Conservation (phyloP, 2,329 filamentous ascomycete species). For the Talaromyces sp. region DNA sequence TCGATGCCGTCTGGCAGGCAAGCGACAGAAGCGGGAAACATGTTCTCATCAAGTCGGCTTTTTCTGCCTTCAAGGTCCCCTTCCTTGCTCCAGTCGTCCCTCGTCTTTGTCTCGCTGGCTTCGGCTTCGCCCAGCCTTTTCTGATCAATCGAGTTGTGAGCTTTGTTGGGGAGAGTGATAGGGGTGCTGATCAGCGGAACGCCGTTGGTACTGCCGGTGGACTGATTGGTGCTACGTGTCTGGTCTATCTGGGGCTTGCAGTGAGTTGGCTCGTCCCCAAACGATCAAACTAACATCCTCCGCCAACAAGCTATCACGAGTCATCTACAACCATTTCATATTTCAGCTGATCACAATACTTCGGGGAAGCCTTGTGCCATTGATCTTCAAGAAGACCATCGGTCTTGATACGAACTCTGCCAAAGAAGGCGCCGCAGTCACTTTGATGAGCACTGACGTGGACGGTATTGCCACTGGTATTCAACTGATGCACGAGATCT, state of each 20-base stretch:
- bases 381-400: slow-evolving; percentile 4
- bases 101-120: slow-evolving; percentile 13
- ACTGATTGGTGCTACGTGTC: slow-evolving; percentile 4
- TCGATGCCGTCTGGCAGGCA: background rate
- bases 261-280: background rate
- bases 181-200: background rate
- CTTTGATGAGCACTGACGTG: slow-evolving; percentile 6
- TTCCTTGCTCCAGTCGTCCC: slow-evolving; percentile 14
- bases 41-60: background rate
- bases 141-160: slow-evolving; percentile 16
- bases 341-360: slow-evolving; percentile 6
- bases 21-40: slow-evolving; percentile 2
- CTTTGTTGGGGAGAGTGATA: slow-evolving; percentile 10
- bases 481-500: slow-evolving; percentile 20
- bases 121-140: slow-evolving; percentile 19
- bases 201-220: slow-evolving; percentile 2
- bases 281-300: too few species aligned
- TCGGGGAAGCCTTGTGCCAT: background rate
- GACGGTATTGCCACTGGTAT: slow-evolving; percentile 1
- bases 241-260: slow-evolving; percentile 7
- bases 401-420: background rate
- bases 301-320: too few species aligned
- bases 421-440: slow-evolving; percentile 2
- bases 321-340: background rate
- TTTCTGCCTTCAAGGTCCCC: slow-evolving; percentile 1